Conservation (phyloP, 768 basidiomycete species). For the Lentinula raphanica region DNA sequence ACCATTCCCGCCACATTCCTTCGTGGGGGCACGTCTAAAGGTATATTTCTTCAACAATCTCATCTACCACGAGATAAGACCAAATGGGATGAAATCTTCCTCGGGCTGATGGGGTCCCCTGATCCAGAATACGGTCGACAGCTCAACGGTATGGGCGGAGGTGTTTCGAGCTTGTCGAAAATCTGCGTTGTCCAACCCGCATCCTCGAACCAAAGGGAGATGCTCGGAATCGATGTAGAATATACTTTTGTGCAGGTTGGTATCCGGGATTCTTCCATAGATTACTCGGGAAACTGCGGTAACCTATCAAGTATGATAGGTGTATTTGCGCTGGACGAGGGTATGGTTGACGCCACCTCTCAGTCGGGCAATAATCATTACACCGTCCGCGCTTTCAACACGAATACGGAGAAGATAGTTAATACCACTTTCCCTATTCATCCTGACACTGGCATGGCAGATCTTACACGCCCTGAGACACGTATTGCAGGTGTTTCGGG, state of each 20-base stretch:
- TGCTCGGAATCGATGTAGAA: slow-evolving; percentile 50
- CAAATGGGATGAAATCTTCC: slow-evolving; percentile 58
- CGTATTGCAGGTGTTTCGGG: slow-evolving; percentile 68
- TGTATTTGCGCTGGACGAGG: slow-evolving; percentile 66
- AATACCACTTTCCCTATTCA: slow-evolving; percentile 65
- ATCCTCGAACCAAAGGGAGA: slow-evolving; percentile 30
- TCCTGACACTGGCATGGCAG: slow-evolving; percentile 27
- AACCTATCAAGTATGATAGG: slow-evolving; percentile 73
- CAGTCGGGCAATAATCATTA: slow-evolving; percentile 14
- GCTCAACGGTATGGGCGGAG: slow-evolving; percentile 80
- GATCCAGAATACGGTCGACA: slow-evolving; percentile 64
- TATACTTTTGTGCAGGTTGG: slow-evolving; percentile 70
- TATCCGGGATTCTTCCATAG: slow-evolving; percentile 53
- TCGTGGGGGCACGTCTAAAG: slow-evolving; percentile 76
- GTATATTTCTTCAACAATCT: slow-evolving; percentile 55
- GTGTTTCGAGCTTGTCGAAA: slow-evolving; percentile 70
- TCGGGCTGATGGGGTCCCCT: slow-evolving; percentile 78
- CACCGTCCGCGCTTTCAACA: slow-evolving; percentile 61
- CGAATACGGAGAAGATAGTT: slow-evolving; percentile 66
- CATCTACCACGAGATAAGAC: slow-evolving; percentile 46
- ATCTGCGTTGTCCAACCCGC: slow-evolving; percentile 59
- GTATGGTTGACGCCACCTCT: slow-evolving; percentile 25
- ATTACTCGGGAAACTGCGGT: slow-evolving; percentile 72
- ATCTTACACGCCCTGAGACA: slow-evolving; percentile 45
- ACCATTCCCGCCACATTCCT: slow-evolving; percentile 47